Conservation (phyloP, 352 stramenopile species). For the Pythium coloratum region DNA sequence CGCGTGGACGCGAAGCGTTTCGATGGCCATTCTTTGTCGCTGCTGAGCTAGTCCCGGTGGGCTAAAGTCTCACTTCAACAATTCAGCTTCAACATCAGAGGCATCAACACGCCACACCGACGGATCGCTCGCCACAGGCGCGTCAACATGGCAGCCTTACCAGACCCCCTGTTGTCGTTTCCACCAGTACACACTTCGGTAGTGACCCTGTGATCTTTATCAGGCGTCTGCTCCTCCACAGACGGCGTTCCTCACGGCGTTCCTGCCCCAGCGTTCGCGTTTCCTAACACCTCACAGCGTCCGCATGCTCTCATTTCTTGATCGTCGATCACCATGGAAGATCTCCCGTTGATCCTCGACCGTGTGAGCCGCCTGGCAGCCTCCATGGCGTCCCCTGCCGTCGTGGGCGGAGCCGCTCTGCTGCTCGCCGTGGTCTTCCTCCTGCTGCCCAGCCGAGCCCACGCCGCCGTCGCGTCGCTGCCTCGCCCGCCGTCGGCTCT, state of each 20-base stretch:
- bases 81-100: not conserved
- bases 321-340: conserved; percentile 1
- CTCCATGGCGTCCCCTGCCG: not conserved
- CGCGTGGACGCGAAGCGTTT: not conserved
- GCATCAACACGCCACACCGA: not conserved
- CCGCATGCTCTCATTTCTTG: not conserved
- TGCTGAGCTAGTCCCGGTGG: not conserved
- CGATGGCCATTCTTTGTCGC: not conserved
- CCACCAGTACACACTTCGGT: no score
- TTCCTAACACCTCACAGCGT: not conserved
- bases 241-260: not conserved
- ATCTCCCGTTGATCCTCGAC: not conserved
- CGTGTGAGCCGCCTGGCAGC: not conserved
- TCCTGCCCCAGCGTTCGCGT: not conserved
- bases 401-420: not conserved
- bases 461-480: not conserved
- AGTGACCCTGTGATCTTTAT: no score
- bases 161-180: not conserved
- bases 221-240: no score
- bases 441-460: not conserved
- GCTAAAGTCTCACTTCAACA: not conserved
- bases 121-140: not conserved
- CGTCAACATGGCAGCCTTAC: conserved; percentile 3
- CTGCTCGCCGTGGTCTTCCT: not conserved
- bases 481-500: not conserved